Percentiles rank a stretch among this genome's conserved stretches.
phyloP scores from a whole-genome alignment of 495 filamentous ascomycete genomes.

The Aspergillus homomorphus region DNA sequence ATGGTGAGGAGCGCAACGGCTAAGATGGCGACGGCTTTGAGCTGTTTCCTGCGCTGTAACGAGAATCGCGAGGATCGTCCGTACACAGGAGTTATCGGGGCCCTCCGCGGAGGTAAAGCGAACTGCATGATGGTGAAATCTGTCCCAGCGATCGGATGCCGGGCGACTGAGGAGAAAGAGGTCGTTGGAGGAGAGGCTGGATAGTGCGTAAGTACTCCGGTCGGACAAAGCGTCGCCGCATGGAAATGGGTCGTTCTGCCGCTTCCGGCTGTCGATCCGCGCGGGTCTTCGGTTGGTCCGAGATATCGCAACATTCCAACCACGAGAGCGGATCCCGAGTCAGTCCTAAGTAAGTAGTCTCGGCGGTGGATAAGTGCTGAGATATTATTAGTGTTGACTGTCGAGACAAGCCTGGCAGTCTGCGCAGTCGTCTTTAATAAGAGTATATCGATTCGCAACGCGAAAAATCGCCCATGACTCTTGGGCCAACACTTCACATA shows the following conservation, averaged over 20 bases:
- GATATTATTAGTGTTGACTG: not conserved
- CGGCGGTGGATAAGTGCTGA: no score
- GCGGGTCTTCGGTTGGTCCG: constrained; percentile 24
- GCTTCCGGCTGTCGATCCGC: constrained; percentile 21
- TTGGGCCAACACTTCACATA: no score
- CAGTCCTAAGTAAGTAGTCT: not conserved
- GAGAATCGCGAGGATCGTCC: constrained; percentile 59
- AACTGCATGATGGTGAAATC: constrained; percentile 68
- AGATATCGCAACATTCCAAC: constrained; percentile 5
- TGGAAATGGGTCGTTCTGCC: constrained; percentile 10
- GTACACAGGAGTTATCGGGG: constrained; percentile 63
- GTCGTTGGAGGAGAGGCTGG: not conserved
- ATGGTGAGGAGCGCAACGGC: constrained; percentile 54
- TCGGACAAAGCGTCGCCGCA: constrained; percentile 4
- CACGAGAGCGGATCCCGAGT: not conserved
- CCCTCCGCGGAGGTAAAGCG: constrained; percentile 81
- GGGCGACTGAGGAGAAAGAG: constrained; percentile 4
- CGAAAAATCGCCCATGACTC: not conserved
- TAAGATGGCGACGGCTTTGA: constrained; percentile 60
- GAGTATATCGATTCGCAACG: not conserved
- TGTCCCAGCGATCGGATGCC: constrained; percentile 18
- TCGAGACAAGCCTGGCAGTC: not conserved
- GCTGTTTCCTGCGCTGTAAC: constrained; percentile 60
- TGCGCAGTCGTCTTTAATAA: not conserved
- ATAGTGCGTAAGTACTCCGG: not conserved